Conservation (phyloP, 192 early-diverging fungal genomes). For the Coemansia sp. region DNA sequence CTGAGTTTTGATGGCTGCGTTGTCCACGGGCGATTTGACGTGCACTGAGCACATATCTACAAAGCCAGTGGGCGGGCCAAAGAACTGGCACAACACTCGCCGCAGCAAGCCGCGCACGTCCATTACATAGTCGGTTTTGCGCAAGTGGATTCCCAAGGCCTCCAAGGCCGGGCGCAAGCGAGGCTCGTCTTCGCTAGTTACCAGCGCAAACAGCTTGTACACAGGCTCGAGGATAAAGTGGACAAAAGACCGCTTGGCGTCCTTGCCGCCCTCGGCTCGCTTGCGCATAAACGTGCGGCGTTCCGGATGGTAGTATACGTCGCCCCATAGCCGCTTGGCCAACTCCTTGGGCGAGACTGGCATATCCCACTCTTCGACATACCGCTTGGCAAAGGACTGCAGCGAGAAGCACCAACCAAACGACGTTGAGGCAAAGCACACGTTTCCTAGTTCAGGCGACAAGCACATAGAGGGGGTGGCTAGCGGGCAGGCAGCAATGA, state of each 20-base stretch:
- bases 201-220: slow-evolving; percentile 90
- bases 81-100: slow-evolving; percentile 83
- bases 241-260: slow-evolving; percentile 81
- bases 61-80: slow-evolving; percentile 85
- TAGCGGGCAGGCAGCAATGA: slow-evolving; percentile 58
- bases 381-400: slow-evolving; percentile 88
- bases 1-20: slow-evolving; percentile 65
- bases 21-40: slow-evolving; percentile 78
- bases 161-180: slow-evolving; percentile 71
- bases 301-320: slow-evolving; percentile 86
- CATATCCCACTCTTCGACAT: slow-evolving; percentile 76
- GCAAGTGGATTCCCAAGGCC: slow-evolving; percentile 80
- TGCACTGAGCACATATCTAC: slow-evolving; percentile 87
- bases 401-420: slow-evolving; percentile 95
- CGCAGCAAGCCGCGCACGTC: slow-evolving; percentile 86
- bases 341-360: slow-evolving; percentile 65
- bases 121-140: slow-evolving; percentile 71
- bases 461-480: slow-evolving; percentile 56
- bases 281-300: slow-evolving; percentile 81
- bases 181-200: slow-evolving; percentile 55
- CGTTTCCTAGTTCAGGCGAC: slow-evolving; percentile 94
- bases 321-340: slow-evolving; percentile 94
- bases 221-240: slow-evolving; percentile 96
- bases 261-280: slow-evolving; percentile 54
- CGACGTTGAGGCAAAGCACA: slow-evolving; percentile 88